Conservation (phyloP, 345 rosid species). For the Streptanthus diversifolius region DNA sequence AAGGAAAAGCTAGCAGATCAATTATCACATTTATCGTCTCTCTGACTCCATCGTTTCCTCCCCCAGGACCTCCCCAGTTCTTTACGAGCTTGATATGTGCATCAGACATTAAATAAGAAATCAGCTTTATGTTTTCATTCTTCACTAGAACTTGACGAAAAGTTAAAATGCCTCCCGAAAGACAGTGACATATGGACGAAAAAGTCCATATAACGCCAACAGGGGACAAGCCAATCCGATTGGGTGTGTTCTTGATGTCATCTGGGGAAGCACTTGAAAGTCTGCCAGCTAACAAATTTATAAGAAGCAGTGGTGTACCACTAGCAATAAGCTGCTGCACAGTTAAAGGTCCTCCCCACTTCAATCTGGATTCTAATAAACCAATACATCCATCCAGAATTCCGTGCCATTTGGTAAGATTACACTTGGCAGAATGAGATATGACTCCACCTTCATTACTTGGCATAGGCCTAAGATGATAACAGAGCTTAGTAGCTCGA, state of each 20-base stretch:
- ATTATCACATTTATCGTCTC: slow-evolving; percentile 67
- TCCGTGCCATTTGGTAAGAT: slow-evolving; percentile 83
- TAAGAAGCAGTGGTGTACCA: slow-evolving; percentile 72
- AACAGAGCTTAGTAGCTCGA: slow-evolving; percentile 70
- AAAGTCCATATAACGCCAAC: slow-evolving; percentile 79
- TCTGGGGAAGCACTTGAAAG: slow-evolving; percentile 40
- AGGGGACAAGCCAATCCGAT: slow-evolving; percentile 69
- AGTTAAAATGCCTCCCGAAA: slow-evolving; percentile 66
- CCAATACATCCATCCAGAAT: slow-evolving; percentile 90
- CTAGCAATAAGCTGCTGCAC: slow-evolving; percentile 85
- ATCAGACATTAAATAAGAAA: slow-evolving; percentile 60
- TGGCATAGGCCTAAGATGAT: slow-evolving; percentile 56
- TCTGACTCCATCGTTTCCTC: slow-evolving; percentile 83
- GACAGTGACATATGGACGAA: slow-evolving; percentile 81
- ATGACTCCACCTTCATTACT: slow-evolving; percentile 40
- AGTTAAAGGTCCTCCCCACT: slow-evolving; percentile 79
- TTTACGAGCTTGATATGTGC: slow-evolving; percentile 79
- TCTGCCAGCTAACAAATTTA: slow-evolving; percentile 54
- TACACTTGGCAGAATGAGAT: slow-evolving; percentile 25
- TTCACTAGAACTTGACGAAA: slow-evolving; percentile 75
- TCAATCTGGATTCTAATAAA: slow-evolving; percentile 75
- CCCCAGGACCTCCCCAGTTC: slow-evolving; percentile 86
- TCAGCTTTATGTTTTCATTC: slow-evolving; percentile 56
- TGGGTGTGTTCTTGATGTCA: slow-evolving; percentile 38
- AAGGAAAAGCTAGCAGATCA: slow-evolving; percentile 90